These are phyloP conservation scores for Crassisporium funariophilum DNA, from an alignment of 768 basidiomycete species.

Conservation along the genomic window DNA sequence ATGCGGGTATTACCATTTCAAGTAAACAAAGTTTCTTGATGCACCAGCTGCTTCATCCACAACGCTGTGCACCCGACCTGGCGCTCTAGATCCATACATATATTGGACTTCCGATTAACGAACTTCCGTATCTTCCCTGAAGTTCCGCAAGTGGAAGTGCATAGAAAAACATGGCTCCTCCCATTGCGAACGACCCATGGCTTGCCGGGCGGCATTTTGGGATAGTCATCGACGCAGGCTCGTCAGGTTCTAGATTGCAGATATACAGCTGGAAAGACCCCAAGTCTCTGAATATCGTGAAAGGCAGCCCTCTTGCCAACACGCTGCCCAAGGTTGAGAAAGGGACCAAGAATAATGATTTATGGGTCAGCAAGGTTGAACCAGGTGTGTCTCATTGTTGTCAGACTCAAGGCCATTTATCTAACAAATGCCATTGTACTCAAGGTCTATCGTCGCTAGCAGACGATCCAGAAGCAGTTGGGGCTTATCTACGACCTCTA, in stretches of 20 bases:
- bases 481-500: constrained; percentile 77
- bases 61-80: no score
- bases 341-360: constrained; percentile 76
- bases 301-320: constrained; percentile 53
- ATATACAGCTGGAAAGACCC: constrained; percentile 98
- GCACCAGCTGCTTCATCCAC: neutral
- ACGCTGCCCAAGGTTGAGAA: constrained; percentile 88
- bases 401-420: neutral
- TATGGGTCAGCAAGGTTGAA: constrained; percentile 91
- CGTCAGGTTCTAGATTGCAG: constrained; percentile 93
- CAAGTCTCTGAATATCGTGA: constrained; percentile 47
- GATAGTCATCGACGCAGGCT: constrained; percentile 97
- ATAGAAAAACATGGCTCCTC: constrained; percentile 60
- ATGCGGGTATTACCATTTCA: no score
- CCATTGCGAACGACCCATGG: constrained; percentile 72
- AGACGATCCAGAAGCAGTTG: constrained; percentile 68
- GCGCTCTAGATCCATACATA: no score
- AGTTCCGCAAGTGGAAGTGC: neutral
- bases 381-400: constrained; percentile 67
- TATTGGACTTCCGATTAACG: neutral
- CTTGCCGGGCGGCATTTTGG: constrained; percentile 81
- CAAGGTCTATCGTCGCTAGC: constrained; percentile 87
- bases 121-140: neutral
- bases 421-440: neutral
- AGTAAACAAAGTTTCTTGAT: no score